Percentiles rank a stretch among this genome's conserved stretches.
phyloP scores from a whole-genome alignment of 495 filamentous ascomycete species.

The Xanthoparmelia taractica region DNA sequence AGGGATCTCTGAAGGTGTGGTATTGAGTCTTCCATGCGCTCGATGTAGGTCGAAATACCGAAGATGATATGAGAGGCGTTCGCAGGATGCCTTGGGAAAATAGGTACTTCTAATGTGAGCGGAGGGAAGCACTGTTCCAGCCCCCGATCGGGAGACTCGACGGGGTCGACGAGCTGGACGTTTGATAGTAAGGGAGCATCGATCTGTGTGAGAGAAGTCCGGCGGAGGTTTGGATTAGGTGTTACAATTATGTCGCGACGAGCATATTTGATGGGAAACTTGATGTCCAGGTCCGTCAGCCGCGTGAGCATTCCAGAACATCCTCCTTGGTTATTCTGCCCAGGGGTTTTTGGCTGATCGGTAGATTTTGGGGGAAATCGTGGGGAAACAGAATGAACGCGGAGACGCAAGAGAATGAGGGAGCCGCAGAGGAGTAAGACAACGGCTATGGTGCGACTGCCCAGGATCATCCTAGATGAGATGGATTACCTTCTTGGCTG shows the following conservation, averaged over 20 bases:
- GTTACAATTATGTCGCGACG: constrained; percentile 37
- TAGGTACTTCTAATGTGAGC: constrained; percentile 29
- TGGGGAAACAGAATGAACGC: background rate
- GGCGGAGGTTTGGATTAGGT: constrained; percentile 4
- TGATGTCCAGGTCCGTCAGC: constrained; percentile 8
- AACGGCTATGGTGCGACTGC: background rate
- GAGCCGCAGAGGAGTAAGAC: background rate
- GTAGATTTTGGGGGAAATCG: background rate
- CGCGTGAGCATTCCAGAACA: constrained; percentile 17
- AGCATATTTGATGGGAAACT: constrained; percentile 29
- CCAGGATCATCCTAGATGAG: background rate
- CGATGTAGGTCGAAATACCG: constrained; percentile 53
- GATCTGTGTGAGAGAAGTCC: constrained; percentile 30
- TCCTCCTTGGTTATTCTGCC: background rate
- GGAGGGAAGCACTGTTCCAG: background rate
- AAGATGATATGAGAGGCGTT: constrained; percentile 51
- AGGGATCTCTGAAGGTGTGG: constrained; percentile 55
- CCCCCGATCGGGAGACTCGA: background rate
- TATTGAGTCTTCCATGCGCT: constrained; percentile 49
- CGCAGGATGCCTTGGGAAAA: constrained; percentile 27
- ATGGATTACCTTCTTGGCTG: background rate
- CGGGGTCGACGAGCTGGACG: background rate
- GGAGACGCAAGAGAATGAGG: background rate
- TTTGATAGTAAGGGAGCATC: constrained; percentile 16
- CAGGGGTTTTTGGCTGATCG: background rate